These are phyloP conservation scores for Diutina mesorugosa DNA, from an alignment of 1,139 yeast genomes.

Conservation along the genomic window DNA sequence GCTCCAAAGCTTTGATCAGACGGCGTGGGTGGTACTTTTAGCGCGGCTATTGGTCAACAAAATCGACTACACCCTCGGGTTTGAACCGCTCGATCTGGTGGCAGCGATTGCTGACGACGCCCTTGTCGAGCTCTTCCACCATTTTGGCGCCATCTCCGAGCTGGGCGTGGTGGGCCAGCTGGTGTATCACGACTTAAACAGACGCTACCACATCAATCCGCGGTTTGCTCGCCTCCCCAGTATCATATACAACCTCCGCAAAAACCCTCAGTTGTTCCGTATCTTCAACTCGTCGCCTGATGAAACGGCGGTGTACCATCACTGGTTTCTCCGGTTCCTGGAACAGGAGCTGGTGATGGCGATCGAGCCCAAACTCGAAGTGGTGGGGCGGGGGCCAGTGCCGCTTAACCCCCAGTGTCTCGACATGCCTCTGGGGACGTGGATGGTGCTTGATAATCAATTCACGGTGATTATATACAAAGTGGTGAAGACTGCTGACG, in stretches of 20 bases:
- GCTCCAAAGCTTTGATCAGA: conserved; percentile 19
- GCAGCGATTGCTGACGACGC: conserved; percentile 15
- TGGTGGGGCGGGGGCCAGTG: conserved; percentile 5
- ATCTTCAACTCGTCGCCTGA: conserved; percentile 32
- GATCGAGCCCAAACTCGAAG: conserved; percentile 16
- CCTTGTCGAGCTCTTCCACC: conserved; percentile 15
- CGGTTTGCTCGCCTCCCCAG: conserved; percentile 16
- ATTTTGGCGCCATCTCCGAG: conserved; percentile 17
- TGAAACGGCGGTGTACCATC: conserved; percentile 27
- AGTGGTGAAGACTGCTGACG: neutral
- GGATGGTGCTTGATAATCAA: conserved; percentile 2
- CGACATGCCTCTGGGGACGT: conserved; percentile 5
- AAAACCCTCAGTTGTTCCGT: conserved; percentile 20
- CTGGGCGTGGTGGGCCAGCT: neutral
- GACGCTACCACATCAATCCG: conserved; percentile 14
- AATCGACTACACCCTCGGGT: conserved; percentile 24
- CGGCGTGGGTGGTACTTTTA: conserved; percentile 18
- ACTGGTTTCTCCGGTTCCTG: conserved; percentile 14
- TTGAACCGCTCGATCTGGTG: conserved; percentile 18
- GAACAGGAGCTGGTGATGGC: conserved; percentile 10
- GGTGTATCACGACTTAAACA: conserved; percentile 8
- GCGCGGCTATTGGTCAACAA: conserved; percentile 19
- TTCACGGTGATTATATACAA: neutral
- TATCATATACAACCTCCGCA: conserved; percentile 18
- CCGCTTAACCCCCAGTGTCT: conserved; percentile 9